Base-by-base conservation (phyloP, 2,329 filamentous ascomycete species). In the Aspergillus sp. region DNA sequence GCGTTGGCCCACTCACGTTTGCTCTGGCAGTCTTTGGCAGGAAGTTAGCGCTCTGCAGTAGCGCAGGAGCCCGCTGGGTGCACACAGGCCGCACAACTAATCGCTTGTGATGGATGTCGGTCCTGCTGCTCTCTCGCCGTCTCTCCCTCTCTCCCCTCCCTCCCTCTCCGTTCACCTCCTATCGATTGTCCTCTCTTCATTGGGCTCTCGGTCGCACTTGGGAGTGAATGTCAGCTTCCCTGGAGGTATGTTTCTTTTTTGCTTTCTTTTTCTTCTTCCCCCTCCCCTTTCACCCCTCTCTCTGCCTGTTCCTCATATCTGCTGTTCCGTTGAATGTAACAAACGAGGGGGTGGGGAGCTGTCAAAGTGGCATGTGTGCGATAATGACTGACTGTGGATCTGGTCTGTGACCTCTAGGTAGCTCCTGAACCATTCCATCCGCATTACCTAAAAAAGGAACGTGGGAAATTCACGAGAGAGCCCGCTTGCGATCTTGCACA, bases 1-100 rank as follows among this genome's bases (percentile, higher is more conserved):
- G 26, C 26, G 26, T 54, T 54, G 67, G 64, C 55, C 69, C 69
- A 71, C 69, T 64, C 66, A 49, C 50, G n/a, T 32, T 14, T 6
- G 24, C 29, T 36, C 42, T 11, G 42, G 16, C 14, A 46, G 42
- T 55, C 57, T 60, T 59, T 49, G 53, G 57, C 54, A 52, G 42
- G 11, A 36, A 36, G 32, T 5, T 36, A 36, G 32, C 32, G 32
- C 14, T 10, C 32, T 36, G 10, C 32, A 36, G 32, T 36, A 36
- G 32, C 32, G 32, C 32, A 36, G 32, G 32, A 36, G 32, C 32
- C 32, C 32, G 32, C 32, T 36, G 32, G 36, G 36, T 42, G 36
- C 36, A 42, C 36, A 7, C 49, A 11, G 12, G 42, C 20, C 42
- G n/a, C 22, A 20, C 42, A 36, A 36, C 54, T 36, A 42, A 29